phyloP scores from a whole-genome alignment of 2,329 filamentous ascomycete species.

The Sarocladiaceae sp. region DNA sequence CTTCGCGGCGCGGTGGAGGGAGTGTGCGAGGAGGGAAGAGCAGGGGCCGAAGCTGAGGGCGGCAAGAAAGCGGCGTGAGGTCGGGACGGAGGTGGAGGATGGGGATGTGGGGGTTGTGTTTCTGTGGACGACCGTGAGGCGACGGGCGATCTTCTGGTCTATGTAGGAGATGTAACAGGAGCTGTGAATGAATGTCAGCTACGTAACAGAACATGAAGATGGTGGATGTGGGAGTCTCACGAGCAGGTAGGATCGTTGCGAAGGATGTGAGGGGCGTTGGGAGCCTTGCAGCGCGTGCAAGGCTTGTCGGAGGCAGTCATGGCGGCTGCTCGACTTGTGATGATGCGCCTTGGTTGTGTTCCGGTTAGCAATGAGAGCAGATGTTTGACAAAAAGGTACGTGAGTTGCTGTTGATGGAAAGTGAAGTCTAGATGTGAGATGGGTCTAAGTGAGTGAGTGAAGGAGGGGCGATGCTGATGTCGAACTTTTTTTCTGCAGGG shows the following conservation, averaged over 20 bases:
- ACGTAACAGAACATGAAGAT: constrained; percentile 6
- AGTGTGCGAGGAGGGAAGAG: constrained; percentile 69
- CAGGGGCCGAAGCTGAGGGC: constrained; percentile 80
- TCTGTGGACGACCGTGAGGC: constrained; percentile 47
- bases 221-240: constrained; percentile 15
- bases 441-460: too few relatives aligned
- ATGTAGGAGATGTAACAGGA: constrained; percentile 73
- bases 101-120: too few relatives aligned
- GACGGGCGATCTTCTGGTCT: constrained; percentile 71
- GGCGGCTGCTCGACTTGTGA: not conserved
- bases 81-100: too few relatives aligned
- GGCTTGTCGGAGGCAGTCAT: constrained; percentile 16
- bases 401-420: too few relatives aligned
- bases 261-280: constrained; percentile 22
- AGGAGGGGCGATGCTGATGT: too few relatives aligned
- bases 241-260: constrained; percentile 26
- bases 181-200: constrained; percentile 2
- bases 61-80: constrained; percentile 51
- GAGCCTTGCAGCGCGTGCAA: constrained; percentile 27
- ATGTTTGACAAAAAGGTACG: not conserved
- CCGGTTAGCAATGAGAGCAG: not conserved
- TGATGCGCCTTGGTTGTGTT: not conserved
- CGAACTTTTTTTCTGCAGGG: too few relatives aligned
- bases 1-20: constrained; percentile 48
- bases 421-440: too few relatives aligned